Base-by-base conservation (phyloP, 805 yeast genomes). In the Metschnikowia amazonensis region DNA sequence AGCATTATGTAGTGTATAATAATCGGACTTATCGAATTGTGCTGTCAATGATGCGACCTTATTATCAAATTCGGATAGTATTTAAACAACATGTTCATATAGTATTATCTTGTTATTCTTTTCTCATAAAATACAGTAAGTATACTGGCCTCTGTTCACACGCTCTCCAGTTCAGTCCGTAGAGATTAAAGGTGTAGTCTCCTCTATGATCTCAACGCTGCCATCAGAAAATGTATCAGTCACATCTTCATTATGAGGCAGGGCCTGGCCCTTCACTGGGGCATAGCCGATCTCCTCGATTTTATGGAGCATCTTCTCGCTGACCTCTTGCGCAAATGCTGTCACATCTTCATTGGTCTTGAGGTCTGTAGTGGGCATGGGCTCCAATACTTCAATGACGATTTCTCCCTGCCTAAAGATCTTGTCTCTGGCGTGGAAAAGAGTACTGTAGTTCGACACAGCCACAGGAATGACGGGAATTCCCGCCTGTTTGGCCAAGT, bases 401-500 rank as follows among this genome's bases (percentile, higher is more conserved):
- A 94, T 86, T 42, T 79, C 81, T 44, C 99, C 99, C 29, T 77
- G 56, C 56, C 82, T 81, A 65, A 92, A 88, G n/a, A 79, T 74
- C 48, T 77, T 77, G 35, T 73, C 66, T 51, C 76, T 77, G 41
- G 84, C 65, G 59, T 79, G 78, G 69, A 86, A 77, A 38, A 94
- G 64, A 25, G 80, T 76, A 3, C 95, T 82, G 44, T 95, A 87
- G 70, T 94, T 94, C 27, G 92, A 80, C 8, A 88, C 89, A 11
- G 88, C 95, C 42, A 86, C 72, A 7, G 99, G 99, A 20, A 94
- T 80, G 42, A 94, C 74, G 16, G 98, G 98, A 30, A 92, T 82
- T 34, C 80, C 81, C 5, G 95, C 95, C 66, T 89, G 96, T 51
- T 86, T 85, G 6, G 99, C 99, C 60, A 94, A 76, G 66, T 94